Conservation (phyloP, 768 basidiomycete species). For the Tricholoma flavovirens region DNA sequence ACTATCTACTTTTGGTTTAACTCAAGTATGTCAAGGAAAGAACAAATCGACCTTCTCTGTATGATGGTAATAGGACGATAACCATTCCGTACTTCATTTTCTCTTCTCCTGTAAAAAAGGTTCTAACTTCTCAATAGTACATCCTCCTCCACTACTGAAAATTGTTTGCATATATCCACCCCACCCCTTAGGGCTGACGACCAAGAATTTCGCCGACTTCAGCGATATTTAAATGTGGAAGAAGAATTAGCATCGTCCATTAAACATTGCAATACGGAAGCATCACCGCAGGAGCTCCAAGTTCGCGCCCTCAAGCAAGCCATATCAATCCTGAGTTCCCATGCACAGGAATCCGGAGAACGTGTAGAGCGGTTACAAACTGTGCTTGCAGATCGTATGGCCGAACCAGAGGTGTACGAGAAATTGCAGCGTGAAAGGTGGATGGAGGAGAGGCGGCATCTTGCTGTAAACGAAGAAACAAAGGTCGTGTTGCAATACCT, state of each 20-base stretch:
- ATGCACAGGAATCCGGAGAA: constrained; percentile 40
- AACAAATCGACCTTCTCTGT: neutral
- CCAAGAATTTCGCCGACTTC: constrained; percentile 18
- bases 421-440: constrained; percentile 42
- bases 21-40: neutral
- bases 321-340: constrained; percentile 35
- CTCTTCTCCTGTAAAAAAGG: neutral
- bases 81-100: neutral
- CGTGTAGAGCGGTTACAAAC: constrained; percentile 34
- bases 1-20: neutral
- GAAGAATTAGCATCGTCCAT: constrained; percentile 33
- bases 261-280: constrained; percentile 26
- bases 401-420: constrained; percentile 31
- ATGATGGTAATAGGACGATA: neutral
- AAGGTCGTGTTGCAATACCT: constrained; percentile 32
- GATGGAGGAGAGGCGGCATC: constrained; percentile 43
- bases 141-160: neutral
- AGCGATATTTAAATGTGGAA: constrained; percentile 43
- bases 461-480: constrained; percentile 30
- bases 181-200: neutral
- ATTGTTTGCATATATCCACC: neutral
- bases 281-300: constrained; percentile 39
- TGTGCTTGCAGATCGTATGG: constrained; percentile 31
- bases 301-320: constrained; percentile 40
- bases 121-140: neutral